phyloP scores from a whole-genome alignment of 495 filamentous ascomycete species.

The Aspergillus affinis region DNA sequence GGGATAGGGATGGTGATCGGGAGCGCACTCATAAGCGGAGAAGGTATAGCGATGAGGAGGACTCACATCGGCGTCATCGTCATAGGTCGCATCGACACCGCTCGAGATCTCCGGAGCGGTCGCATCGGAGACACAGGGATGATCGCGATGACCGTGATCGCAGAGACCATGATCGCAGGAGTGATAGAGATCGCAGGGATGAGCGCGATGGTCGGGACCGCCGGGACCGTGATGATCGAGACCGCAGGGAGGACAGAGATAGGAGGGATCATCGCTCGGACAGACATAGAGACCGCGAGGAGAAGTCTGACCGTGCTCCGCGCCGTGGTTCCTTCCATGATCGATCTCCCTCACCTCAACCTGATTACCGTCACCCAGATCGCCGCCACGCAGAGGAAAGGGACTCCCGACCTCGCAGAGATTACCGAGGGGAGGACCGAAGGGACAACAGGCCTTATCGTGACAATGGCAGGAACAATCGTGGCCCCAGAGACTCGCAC shows the following conservation, averaged over 20 bases:
- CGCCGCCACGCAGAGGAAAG: conserved; percentile 17
- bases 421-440: conserved; percentile 14
- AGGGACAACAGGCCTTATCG: conserved; percentile 12
- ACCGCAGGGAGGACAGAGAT: conserved; percentile 26
- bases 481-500: conserved; percentile 22
- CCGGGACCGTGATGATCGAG: conserved; percentile 20
- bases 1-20: conserved; percentile 22
- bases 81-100: conserved; percentile 33
- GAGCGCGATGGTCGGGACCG: conserved; percentile 27
- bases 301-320: conserved; percentile 26
- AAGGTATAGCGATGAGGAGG: conserved; percentile 30
- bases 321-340: conserved; percentile 18
- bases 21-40: conserved; percentile 20
- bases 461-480: conserved; percentile 15
- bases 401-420: conserved; percentile 5
- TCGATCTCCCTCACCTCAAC: conserved; percentile 27
- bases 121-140: conserved; percentile 29
- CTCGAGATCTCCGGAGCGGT: conserved; percentile 38
- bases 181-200: conserved; percentile 22
- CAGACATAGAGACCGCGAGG: conserved; percentile 29
- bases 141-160: conserved; percentile 31
- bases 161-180: conserved; percentile 18
- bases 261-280: conserved; percentile 23
- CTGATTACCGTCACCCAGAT: conserved; percentile 12
- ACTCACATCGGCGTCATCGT: conserved; percentile 29